Base-by-base conservation (phyloP, 148 eudicot species). In the Fagopyrum tataricum region DNA sequence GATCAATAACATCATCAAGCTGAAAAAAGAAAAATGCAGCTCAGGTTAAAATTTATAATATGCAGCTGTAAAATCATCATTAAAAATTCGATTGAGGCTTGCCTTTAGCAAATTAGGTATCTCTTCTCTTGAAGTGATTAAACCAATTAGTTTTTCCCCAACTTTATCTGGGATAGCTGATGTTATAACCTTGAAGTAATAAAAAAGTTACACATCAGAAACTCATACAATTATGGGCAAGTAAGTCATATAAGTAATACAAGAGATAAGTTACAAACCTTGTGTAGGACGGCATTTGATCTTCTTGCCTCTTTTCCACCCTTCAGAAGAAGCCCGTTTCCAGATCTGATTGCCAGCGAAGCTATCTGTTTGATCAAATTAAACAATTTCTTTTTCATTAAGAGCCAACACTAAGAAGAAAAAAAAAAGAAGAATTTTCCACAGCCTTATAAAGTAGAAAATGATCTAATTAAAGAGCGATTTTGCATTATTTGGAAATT, bases 1-100 rank as follows among this genome's bases (percentile, higher is more conserved):
- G 97, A 79, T 95, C 97, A 75, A 95, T 95, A 70, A 92, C 99
- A 81, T 92, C 97, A 85, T 95, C 99, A 78, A 88, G 94, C 99
- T 95, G 87, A 40, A 78, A 40, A 9, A 77, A 43, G 70, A 71
- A 64, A 40, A 3, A 64, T 14, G 20, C n/a, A 37, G 18, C 18
- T 64, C 44, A 37, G 41, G 12, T 15, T 14, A 64, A 14, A 64
- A 31, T 39, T 59, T 14, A 64, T 24, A 14, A 37, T 8, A 64
- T 31, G 42, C 8, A 15, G 18, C 42, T 26, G n/a, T 64, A 64
- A 15, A 39, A 39, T 18, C 11, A 70, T 46, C 10, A 70, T 48
- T 31, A 31, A 14, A 15, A 6, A 72, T 44, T 58, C 12, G 6
- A 37, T 44, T 24, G 49, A 48, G 59, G 58, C 75, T 23, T 51